Conservation (phyloP, 164 flowering plant genomes). For the Tetracentron sinense region DNA sequence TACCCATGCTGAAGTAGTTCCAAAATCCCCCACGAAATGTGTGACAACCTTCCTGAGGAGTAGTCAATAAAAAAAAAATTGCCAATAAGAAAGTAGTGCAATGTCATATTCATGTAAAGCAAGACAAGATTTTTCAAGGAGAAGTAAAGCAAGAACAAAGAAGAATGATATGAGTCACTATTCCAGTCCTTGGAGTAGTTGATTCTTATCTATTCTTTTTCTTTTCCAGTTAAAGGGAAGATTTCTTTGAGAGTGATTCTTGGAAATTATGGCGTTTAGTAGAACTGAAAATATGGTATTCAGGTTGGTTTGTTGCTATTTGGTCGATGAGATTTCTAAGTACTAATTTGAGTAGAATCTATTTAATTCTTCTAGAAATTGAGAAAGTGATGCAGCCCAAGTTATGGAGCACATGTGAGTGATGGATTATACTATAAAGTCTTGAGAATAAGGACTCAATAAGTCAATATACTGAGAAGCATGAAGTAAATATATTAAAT, state of each 20-base stretch:
- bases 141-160: conserved; percentile 2
- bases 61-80: conserved; percentile 3
- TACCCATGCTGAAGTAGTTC: conserved; percentile 99
- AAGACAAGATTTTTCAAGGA: not conserved
- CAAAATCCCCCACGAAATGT: conserved; percentile 96
- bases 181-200: not conserved
- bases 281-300: not conserved
- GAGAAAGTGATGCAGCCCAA: too few relatives aligned
- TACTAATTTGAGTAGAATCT: not conserved
- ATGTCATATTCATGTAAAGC: conserved; percentile 1
- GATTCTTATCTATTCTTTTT: not conserved
- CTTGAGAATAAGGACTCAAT: too few relatives aligned
- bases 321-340: not conserved
- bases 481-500: too few relatives aligned
- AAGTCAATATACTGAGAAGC: too few relatives aligned
- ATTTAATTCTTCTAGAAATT: not conserved
- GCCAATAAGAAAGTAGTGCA: not conserved
- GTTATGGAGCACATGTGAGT: too few relatives aligned
- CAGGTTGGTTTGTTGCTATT: not conserved
- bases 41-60: conserved; percentile 67
- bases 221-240: not conserved
- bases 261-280: not conserved
- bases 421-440: too few relatives aligned
- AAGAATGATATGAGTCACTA: not conserved
- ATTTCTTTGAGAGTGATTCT: not conserved